These are phyloP conservation scores for Trypanosoma melophagium DNA, from an alignment of 208 protist species.

Conservation along the genomic window DNA sequence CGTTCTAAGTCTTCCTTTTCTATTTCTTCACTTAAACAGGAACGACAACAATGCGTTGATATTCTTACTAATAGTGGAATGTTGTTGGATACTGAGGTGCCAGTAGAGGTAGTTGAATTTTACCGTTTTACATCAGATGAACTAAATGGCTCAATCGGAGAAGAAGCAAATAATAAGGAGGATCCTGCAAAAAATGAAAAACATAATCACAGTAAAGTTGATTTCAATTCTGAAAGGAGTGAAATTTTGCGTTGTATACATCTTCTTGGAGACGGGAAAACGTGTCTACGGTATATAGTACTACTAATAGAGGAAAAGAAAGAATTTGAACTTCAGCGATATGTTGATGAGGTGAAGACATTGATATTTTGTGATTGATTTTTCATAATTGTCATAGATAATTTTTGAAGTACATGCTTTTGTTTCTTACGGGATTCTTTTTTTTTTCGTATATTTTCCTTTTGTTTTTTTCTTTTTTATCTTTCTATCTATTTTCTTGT, in stretches of 20 bases:
- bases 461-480: too few species aligned
- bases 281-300: conserved; percentile 69
- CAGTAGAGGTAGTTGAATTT: conserved; percentile 58
- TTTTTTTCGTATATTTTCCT: too few species aligned
- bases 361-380: conserved; percentile 30
- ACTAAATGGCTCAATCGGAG: conserved; percentile 38
- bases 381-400: not conserved
- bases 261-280: conserved; percentile 76
- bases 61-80: conserved; percentile 69
- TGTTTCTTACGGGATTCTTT: not conserved
- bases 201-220: not conserved
- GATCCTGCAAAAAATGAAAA: conserved; percentile 4
- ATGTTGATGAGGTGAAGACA: conserved; percentile 63
- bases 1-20: not conserved
- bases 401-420: not conserved
- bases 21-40: conserved; percentile 41
- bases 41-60: conserved; percentile 56
- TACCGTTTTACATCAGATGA: conserved; percentile 57
- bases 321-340: conserved; percentile 60
- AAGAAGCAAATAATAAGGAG: conserved; percentile 17
- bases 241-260: conserved; percentile 59
- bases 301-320: conserved; percentile 57
- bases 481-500: too few species aligned
- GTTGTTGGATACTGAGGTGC: conserved; percentile 72
- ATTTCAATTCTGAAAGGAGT: conserved; percentile 31